A percentile compares a stretch with the other conserved stretches of the same genome.
Evolutionary conservation across 495 filamentous ascomycete species (phyloP).

Genomic region (Amniculicola lignicola): DNA sequence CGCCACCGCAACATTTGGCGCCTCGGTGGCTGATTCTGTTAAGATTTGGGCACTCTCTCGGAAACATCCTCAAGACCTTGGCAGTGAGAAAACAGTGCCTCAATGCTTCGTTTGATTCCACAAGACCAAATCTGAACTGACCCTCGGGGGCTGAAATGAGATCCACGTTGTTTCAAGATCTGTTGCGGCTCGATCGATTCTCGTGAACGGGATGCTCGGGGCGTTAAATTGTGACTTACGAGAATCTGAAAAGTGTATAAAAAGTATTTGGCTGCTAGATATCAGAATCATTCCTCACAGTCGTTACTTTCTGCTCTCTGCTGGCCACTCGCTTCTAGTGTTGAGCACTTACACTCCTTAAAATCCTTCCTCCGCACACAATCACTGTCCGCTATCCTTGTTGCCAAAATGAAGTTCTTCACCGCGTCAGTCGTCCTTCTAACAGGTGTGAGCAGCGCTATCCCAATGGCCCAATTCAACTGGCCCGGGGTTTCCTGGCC

Average conservation of each 20-base stretch:
- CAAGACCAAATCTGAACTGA: too few species aligned
- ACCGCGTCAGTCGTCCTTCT: neutral
- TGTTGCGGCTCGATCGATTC: too few species aligned
- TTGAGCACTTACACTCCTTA: conserved; percentile 15
- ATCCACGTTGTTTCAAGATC: too few species aligned
- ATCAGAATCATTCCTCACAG: neutral
- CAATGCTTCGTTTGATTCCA: too few species aligned
- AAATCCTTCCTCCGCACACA: neutral
- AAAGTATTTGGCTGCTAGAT: neutral
- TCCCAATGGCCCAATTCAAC: conserved; percentile 1
- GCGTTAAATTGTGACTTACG: too few species aligned
- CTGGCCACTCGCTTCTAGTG: neutral
- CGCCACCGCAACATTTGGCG: neutral
- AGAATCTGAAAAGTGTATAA: too few species aligned
- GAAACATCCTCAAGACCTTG: too few species aligned
- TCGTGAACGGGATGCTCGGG: too few species aligned
- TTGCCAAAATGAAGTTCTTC: conserved; percentile 4
- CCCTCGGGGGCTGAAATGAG: too few species aligned
- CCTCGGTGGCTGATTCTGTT: neutral
- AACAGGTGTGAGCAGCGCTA: neutral
- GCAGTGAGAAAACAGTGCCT: too few species aligned
- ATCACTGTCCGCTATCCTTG: neutral
- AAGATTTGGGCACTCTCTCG: neutral
- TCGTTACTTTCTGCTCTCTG: neutral
- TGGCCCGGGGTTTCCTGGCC: neutral